Evolutionary conservation across 2,329 filamentous ascomycete genomes (phyloP).

Genomic region (Aspergillus aculeatus): DNA sequence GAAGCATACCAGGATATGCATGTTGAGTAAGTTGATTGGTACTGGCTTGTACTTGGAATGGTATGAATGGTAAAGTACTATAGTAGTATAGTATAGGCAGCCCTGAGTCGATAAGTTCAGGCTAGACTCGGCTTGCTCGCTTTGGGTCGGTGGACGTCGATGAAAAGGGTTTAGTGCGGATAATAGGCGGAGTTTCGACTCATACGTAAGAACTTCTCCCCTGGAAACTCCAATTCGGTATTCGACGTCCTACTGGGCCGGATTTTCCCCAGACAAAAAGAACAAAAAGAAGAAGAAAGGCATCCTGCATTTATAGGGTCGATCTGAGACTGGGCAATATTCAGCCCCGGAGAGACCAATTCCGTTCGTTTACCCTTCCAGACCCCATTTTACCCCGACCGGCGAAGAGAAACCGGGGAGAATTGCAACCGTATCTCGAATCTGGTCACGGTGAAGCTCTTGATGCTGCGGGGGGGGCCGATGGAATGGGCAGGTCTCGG

Average conservation of each 20-base stretch:
- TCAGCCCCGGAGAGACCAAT: constrained; percentile 18
- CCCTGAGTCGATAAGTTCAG: background rate
- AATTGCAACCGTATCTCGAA: constrained; percentile 20
- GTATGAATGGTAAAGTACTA: background rate
- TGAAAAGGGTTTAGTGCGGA: background rate
- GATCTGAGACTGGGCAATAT: constrained; percentile 15
- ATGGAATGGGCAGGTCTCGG: background rate
- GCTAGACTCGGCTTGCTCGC: background rate
- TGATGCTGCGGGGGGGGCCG: constrained; percentile 23
- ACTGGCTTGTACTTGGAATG: background rate
- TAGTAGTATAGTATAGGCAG: background rate
- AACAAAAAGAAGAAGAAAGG: background rate
- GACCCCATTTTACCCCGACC: constrained; percentile 12
- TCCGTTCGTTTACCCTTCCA: constrained; percentile 3
- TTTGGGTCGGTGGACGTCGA: background rate
- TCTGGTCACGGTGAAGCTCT: constrained; percentile 32
- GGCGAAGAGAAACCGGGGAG: constrained; percentile 22
- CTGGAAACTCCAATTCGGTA: background rate
- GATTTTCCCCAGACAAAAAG: background rate
- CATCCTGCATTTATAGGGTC: constrained; percentile 21
- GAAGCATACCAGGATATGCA: constrained; percentile 49
- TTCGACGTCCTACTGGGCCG: too few species aligned
- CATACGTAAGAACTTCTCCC: background rate
- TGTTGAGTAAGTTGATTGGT: constrained; percentile 16
- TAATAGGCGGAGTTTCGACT: background rate